Conservation (phyloP, 768 basidiomycete species). For the Plicaturopsis crispa region DNA sequence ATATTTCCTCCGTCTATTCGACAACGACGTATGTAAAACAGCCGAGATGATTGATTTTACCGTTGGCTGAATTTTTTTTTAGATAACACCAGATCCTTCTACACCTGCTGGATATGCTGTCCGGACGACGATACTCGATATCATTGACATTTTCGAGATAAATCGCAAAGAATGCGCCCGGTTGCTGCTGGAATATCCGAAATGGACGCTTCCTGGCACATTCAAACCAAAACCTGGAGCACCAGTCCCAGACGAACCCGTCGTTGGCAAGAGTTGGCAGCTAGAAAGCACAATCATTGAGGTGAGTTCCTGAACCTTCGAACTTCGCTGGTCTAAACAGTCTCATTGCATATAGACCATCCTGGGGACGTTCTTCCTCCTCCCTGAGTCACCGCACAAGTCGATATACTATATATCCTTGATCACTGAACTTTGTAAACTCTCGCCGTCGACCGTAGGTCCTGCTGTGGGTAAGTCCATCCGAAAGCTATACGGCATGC, state of each 20-base stretch:
- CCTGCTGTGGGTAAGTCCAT: conserved; percentile 96
- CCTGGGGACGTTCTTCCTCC: conserved; percentile 62
- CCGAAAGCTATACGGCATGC: conserved; percentile 68
- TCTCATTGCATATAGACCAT: conserved; percentile 41
- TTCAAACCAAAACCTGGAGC: conserved; percentile 76
- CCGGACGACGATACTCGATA: conserved; percentile 66
- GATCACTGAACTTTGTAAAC: conserved; percentile 90
- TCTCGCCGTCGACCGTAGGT: conserved; percentile 88
- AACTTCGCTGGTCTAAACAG: background rate
- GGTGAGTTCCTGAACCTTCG: conserved; percentile 29
- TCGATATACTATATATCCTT: conserved; percentile 82
- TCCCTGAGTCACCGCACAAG: conserved; percentile 74
- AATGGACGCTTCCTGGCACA: conserved; percentile 75
- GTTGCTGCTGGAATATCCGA: conserved; percentile 77
- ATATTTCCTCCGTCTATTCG: conserved; percentile 61
- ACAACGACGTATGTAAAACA: too few species aligned
- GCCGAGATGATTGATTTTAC: conserved; percentile 29
- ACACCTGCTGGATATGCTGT: conserved; percentile 76
- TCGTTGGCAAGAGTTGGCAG: conserved; percentile 67
- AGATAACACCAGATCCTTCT: conserved; percentile 74
- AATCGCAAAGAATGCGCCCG: conserved; percentile 94
- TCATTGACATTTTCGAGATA: conserved; percentile 85
- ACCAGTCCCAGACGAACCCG: conserved; percentile 41
- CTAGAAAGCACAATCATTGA: conserved; percentile 86
- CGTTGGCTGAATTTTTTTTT: conserved; percentile 6